These are phyloP conservation scores for Calocybe gangraenosa DNA, from an alignment of 768 basidiomycete genomes.

Conservation along the genomic window DNA sequence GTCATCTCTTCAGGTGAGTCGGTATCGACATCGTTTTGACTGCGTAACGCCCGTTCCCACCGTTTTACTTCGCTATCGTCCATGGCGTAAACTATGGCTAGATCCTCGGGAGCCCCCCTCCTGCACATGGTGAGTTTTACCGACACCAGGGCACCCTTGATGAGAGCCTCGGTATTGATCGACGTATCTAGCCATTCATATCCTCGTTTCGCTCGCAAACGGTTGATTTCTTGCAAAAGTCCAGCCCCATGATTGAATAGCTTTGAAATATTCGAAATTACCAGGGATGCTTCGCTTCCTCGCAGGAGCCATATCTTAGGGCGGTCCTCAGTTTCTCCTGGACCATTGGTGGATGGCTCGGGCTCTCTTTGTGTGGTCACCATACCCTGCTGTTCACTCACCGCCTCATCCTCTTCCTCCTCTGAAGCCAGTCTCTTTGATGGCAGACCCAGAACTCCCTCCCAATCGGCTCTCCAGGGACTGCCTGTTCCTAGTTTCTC, in stretches of 20 bases:
- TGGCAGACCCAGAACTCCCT: slow-evolving; percentile 53
- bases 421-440: slow-evolving; percentile 3
- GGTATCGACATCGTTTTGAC: slow-evolving; percentile 13
- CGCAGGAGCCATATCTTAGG: slow-evolving; percentile 67
- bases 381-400: slow-evolving; percentile 27
- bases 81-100: slow-evolving; percentile 69
- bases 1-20: slow-evolving; percentile 28
- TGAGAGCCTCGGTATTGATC: slow-evolving; percentile 38
- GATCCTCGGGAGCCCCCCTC: slow-evolving; percentile 70
- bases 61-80: slow-evolving; percentile 46
- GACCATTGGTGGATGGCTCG: slow-evolving; percentile 18
- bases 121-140: slow-evolving; percentile 59
- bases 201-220: slow-evolving; percentile 51
- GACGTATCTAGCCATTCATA: slow-evolving; percentile 32
- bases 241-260: slow-evolving; percentile 36
- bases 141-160: slow-evolving; percentile 60
- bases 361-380: slow-evolving; percentile 58
- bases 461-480: slow-evolving; percentile 81
- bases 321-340: slow-evolving; percentile 7
- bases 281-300: slow-evolving; percentile 41
- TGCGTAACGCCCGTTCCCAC: slow-evolving; percentile 37
- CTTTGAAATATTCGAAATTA: slow-evolving; percentile 39
- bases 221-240: slow-evolving; percentile 54
- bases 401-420: slow-evolving; percentile 8
- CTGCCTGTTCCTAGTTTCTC: slow-evolving; percentile 57